These are phyloP conservation scores for Leishmania tropica DNA, from an alignment of 208 protist species.

Conservation along the genomic window DNA sequence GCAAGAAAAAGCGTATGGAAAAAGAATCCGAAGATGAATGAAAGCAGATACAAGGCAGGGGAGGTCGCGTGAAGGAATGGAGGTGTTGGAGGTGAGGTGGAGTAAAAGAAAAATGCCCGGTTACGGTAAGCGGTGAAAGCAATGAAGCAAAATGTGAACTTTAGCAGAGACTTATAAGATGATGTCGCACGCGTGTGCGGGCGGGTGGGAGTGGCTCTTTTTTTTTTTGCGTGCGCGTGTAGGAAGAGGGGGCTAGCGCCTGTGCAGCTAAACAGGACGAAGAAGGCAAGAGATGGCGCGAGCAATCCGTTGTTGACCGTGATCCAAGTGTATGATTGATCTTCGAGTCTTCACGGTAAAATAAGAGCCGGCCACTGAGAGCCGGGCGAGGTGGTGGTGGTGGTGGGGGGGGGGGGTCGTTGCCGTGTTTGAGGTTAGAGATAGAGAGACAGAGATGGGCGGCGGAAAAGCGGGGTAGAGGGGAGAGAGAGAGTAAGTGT, in stretches of 20 bases:
- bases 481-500: neutral
- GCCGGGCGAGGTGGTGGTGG: neutral
- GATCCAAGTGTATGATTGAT: neutral
- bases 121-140: neutral
- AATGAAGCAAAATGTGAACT: neutral
- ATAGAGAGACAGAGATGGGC: neutral
- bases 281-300: neutral
- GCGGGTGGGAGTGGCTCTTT: neutral
- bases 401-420: neutral
- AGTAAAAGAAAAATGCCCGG: neutral
- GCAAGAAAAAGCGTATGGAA: too few relatives aligned
- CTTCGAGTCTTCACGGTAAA: neutral
- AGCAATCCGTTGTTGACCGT: neutral
- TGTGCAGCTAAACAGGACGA: neutral
- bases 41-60: too few relatives aligned
- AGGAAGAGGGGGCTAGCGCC: neutral
- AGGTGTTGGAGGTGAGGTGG: neutral
- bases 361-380: neutral
- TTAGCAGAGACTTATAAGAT: neutral
- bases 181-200: neutral
- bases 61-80: too few relatives aligned
- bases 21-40: neutral
- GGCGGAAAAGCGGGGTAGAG: neutral
- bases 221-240: too few relatives aligned
- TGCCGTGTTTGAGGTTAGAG: neutral